Evolutionary conservation across 768 basidiomycete species (phyloP), one percentile per base, ranked within the genome.

Genomic region (Scleroderma bovista): DNA sequence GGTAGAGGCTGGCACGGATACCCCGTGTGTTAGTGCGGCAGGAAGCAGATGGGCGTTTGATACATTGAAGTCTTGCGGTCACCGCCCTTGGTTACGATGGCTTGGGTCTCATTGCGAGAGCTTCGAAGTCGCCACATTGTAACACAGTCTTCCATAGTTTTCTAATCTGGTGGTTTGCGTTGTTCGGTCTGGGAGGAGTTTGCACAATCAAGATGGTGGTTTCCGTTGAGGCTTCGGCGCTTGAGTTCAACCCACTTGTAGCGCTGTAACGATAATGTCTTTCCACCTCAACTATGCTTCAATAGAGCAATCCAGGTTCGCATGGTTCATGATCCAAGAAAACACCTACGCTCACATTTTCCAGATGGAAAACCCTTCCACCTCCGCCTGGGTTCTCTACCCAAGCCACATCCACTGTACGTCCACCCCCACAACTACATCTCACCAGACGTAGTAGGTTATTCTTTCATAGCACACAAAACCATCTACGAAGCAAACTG

Each of bases 361-460:
- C 1, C n/a, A 85, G 83, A 71, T 85, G 81, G 80, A 75, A 72
- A 54, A 75, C 75, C 57, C 74, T 87, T 5, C 77, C 81, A 0
- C 76, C 82, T 22, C 84, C 85, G 0, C 84, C 83, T 42, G 81
- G 84, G n/a, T 86, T 86, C 68, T 70, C 79, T 17, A 76, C 72
- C 51, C 61, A 74, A 10, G 60, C 70, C 6, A 57, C 75, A 23
- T 69, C 52, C n/a, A 46, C 52, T 47, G 59, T 55, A 55, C 43
- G 59, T 56, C 32, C 44, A 16, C 44, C n/a, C n/a, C n/a, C n/a
- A n/a, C 13, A 23, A 42, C 12, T 10, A 31, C 31, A 11, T 24
- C 52, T 1, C 23, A 12, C 15, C 2, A 15, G 26, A n/a, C 23
- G 5, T 6, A 15, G 26, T 3, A 9, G 20, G 15, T n/a, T 17